A percentile compares a stretch with the other conserved stretches of the same genome.
These are phyloP conservation scores for Imleria badia DNA, from an alignment of 768 basidiomycete genomes.

Conservation along the genomic window DNA sequence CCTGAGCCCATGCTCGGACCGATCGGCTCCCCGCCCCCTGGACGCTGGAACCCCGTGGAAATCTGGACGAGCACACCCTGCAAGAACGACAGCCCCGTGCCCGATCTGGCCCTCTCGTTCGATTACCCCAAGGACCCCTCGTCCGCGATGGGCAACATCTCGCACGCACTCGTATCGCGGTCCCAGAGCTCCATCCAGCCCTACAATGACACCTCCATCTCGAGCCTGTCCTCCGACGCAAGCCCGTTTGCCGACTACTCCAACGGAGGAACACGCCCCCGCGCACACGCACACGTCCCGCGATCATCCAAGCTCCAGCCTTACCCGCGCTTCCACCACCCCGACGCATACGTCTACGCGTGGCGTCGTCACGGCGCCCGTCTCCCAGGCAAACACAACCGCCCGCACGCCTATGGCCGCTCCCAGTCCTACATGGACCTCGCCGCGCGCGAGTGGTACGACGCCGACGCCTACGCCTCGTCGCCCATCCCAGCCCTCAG, in stretches of 20 bases:
- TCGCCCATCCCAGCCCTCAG: conserved; percentile 20
- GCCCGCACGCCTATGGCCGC: not conserved
- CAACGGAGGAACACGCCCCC: not conserved
- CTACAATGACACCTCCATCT: conserved; percentile 8
- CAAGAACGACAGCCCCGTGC: conserved; percentile 3
- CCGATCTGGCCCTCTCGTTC: not conserved
- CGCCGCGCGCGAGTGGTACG: conserved; percentile 11
- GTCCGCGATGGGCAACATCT: conserved; percentile 4
- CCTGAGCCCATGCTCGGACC: not conserved
- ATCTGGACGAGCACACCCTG: conserved; percentile 29
- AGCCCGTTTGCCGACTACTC: conserved; percentile 1
- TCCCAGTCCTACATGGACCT: conserved; percentile 11
- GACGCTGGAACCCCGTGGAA: conserved; percentile 13
- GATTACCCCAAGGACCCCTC: conserved; percentile 1
- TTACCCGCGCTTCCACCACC: conserved; percentile 8
- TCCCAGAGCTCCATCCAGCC: conserved; percentile 15
- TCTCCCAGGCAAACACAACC: conserved; percentile 17
- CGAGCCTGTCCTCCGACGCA: conserved; percentile 2
- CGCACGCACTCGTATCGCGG: conserved; percentile 22
- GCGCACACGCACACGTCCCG: not conserved
- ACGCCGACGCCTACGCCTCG: conserved; percentile 4
- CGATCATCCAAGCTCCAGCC: not conserved
- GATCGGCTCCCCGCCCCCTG: conserved; percentile 12
- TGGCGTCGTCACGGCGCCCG: conserved; percentile 20
- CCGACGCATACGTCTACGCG: conserved; percentile 8